Conservation (phyloP, 352 stramenopile species). For the Aphanomyces cochlioides region DNA sequence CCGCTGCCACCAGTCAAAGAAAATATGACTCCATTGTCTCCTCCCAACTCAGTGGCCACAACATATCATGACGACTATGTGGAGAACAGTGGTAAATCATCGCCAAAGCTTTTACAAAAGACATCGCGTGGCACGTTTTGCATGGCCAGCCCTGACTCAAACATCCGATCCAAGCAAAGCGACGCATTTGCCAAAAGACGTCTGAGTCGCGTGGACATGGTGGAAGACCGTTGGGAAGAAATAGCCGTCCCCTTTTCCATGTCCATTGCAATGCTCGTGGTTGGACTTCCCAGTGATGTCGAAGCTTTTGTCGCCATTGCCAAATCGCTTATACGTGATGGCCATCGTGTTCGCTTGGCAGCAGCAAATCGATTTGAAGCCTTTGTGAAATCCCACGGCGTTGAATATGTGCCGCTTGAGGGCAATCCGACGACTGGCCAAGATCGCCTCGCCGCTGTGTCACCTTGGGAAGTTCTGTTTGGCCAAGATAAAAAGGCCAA, state of each 20-base stretch:
- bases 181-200: neutral
- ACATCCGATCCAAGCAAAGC: slow-evolving; percentile 1
- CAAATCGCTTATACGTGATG: slow-evolving; percentile 60
- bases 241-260: slow-evolving; percentile 30
- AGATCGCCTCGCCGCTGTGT: slow-evolving; percentile 40
- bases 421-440: slow-evolving; percentile 45
- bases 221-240: neutral
- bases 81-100: too few relatives aligned
- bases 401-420: slow-evolving; percentile 70
- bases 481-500: too few relatives aligned
- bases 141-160: neutral
- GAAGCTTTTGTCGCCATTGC: slow-evolving; percentile 76
- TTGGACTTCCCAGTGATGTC: slow-evolving; percentile 65
- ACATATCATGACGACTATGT: too few relatives aligned
- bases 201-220: neutral
- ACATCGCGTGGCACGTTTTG: slow-evolving; percentile 1
- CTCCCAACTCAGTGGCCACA: too few relatives aligned
- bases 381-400: slow-evolving; percentile 50
- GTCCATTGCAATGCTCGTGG: slow-evolving; percentile 37
- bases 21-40: too few relatives aligned
- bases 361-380: slow-evolving; percentile 73
- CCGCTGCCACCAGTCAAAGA: too few relatives aligned
- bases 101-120: neutral
- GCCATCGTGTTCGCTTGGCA: slow-evolving; percentile 88
- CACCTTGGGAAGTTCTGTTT: neutral